Percentiles rank a stretch among this genome's conserved stretches.
These are phyloP conservation scores for Bacterosira constricta DNA, from an alignment of 108 stramenopile genomes.

Conservation along the genomic window DNA sequence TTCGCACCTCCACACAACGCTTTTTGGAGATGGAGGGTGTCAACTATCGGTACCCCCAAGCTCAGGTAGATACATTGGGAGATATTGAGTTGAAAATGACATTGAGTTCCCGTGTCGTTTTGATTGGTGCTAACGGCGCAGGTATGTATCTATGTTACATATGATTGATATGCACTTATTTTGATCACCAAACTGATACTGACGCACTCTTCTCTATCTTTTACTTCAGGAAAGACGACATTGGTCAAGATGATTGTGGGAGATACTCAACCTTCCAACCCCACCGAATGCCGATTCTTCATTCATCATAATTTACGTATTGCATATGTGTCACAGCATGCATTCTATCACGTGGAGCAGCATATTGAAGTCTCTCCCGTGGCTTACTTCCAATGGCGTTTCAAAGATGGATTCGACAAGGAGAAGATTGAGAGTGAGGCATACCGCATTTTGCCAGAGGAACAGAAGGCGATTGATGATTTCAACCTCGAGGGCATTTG, in stretches of 20 bases:
- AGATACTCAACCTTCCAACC: slow-evolving; percentile 88
- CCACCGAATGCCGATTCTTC: slow-evolving; percentile 74
- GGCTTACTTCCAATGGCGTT: slow-evolving; percentile 97
- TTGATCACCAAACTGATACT: too few species aligned
- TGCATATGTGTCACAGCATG: slow-evolving; percentile 97
- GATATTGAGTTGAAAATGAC: slow-evolving; percentile 88
- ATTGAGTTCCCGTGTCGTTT: slow-evolving; percentile 84
- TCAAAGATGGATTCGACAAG: slow-evolving; percentile 90
- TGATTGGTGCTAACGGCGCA: slow-evolving; percentile 89
- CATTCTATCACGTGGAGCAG: slow-evolving; percentile 94
- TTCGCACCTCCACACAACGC: slow-evolving; percentile 94
- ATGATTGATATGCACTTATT: too few species aligned
- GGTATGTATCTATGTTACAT: too few species aligned
- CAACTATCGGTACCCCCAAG: slow-evolving; percentile 86
- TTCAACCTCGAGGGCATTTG: slow-evolving; percentile 94
- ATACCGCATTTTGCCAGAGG: slow-evolving; percentile 90
- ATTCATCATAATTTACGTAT: slow-evolving; percentile 92
- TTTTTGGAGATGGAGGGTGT: slow-evolving; percentile 94
- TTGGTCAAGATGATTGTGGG: slow-evolving; percentile 93
- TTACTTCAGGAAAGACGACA: slow-evolving; percentile 93
- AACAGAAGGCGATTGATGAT: slow-evolving; percentile 89
- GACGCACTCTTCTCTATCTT: too few species aligned
- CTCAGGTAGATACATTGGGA: slow-evolving; percentile 65
- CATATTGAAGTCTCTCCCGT: slow-evolving; percentile 92
- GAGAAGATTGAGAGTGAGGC: slow-evolving; percentile 89